These are phyloP conservation scores for Colletotrichum sp. DNA, from an alignment of 2,329 filamentous ascomycete genomes.

Conservation along the genomic window DNA sequence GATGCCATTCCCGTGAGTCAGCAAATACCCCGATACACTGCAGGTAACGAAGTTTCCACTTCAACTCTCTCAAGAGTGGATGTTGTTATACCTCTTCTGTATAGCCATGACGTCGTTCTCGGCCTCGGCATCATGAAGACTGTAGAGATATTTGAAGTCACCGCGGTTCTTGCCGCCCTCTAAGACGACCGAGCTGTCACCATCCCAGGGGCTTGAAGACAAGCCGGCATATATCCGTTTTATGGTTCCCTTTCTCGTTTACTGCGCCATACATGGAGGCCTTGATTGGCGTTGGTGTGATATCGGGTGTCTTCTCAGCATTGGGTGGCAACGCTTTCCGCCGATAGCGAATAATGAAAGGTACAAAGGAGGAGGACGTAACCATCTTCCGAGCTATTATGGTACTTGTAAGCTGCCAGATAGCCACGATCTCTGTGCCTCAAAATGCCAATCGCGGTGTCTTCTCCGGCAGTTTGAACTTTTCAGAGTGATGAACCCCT, in stretches of 20 bases:
- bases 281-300: not conserved
- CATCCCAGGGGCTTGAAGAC: not conserved
- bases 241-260: not conserved
- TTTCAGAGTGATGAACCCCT: accelerated
- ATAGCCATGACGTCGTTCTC: not conserved
- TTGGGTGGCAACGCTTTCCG: not conserved
- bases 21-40: accelerated
- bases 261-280: accelerated
- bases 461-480: accelerated
- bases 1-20: not conserved
- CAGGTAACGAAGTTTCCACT: accelerated
- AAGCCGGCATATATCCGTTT: accelerated
- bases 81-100: not conserved
- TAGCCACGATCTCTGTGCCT: accelerated
- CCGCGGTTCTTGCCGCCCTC: too few relatives aligned
- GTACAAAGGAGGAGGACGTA: accelerated
- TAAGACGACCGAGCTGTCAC: not conserved
- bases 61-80: not conserved
- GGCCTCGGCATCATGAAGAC: accelerated
- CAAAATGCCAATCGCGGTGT: not conserved
- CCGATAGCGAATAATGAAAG: not conserved
- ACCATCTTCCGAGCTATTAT: too few relatives aligned
- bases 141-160: not conserved
- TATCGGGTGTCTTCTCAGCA: not conserved
- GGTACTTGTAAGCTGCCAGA: too few relatives aligned